A percentile compares a stretch with the other conserved stretches of the same genome.
These are phyloP conservation scores for Eremochloa ophiuroides DNA, from an alignment of 176 grass and related monocot genomes.

Conservation along the genomic window DNA sequence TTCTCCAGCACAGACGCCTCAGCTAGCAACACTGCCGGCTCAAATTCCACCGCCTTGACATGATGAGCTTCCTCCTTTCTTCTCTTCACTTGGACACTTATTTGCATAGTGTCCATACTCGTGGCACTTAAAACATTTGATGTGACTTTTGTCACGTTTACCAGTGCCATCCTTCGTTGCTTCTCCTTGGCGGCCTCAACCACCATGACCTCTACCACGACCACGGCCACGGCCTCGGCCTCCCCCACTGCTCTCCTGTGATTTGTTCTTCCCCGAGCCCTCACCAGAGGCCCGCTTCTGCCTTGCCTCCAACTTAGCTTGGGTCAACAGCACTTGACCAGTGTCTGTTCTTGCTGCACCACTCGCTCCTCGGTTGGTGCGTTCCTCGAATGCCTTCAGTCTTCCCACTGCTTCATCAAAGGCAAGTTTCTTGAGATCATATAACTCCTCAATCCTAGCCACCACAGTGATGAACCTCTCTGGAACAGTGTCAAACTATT, in stretches of 20 bases:
- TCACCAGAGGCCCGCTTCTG: background rate
- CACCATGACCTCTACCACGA: too few relatives aligned
- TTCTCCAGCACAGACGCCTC: background rate
- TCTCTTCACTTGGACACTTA: background rate
- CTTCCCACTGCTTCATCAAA: too few relatives aligned
- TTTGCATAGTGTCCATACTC: background rate
- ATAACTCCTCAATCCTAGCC: too few relatives aligned
- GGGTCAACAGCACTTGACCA: too few relatives aligned
- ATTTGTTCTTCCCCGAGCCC: background rate
- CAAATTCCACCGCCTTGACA: background rate
- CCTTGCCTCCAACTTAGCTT: background rate
- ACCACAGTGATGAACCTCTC: too few relatives aligned
- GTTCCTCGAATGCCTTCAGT: too few relatives aligned
- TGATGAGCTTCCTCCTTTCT: background rate
- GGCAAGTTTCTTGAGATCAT: too few relatives aligned
- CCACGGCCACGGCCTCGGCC: too few relatives aligned
- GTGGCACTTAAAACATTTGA: background rate
- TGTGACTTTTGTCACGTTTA: background rate
- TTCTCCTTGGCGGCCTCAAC: background rate
- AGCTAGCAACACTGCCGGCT: background rate
- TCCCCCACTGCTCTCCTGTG: too few relatives aligned
- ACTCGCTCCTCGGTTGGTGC: too few relatives aligned
- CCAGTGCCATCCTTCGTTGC: background rate
- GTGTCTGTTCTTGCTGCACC: too few relatives aligned
- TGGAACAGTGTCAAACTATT: too few relatives aligned